Evolutionary conservation across 768 basidiomycete species (phyloP).

Genomic region (Trametes villosa): DNA sequence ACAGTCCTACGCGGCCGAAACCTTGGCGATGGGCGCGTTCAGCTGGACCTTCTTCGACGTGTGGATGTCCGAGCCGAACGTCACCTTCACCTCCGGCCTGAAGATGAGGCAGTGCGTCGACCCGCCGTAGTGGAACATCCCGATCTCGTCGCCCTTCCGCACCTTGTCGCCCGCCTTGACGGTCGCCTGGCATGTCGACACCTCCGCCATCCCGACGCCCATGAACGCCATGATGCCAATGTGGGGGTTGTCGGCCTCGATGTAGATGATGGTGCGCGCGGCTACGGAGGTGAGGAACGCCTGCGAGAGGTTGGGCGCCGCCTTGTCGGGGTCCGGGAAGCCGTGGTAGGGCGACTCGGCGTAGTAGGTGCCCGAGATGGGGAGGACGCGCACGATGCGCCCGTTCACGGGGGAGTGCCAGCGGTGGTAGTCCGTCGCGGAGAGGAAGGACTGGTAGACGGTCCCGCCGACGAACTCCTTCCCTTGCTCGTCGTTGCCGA

Average conservation of each 20-base stretch:
- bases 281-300: slow-evolving; percentile 50
- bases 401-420: slow-evolving; percentile 65
- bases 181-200: slow-evolving; percentile 59
- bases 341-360: slow-evolving; percentile 38
- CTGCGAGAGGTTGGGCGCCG: slow-evolving; percentile 34
- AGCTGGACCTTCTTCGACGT: slow-evolving; percentile 16
- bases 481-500: slow-evolving; percentile 45
- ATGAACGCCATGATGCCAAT: slow-evolving; percentile 65
- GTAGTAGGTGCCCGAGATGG: slow-evolving; percentile 57
- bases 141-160: slow-evolving; percentile 58
- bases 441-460: slow-evolving; percentile 62
- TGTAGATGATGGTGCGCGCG: slow-evolving; percentile 57
- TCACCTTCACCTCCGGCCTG: slow-evolving; percentile 34
- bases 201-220: slow-evolving; percentile 62
- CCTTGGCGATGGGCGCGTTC: slow-evolving; percentile 18
- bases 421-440: slow-evolving; percentile 59
- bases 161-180: slow-evolving; percentile 51
- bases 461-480: slow-evolving; percentile 53
- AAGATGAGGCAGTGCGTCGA: slow-evolving; percentile 56
- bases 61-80: neutral
- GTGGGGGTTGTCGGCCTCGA: slow-evolving; percentile 52
- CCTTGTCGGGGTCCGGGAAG: slow-evolving; percentile 33
- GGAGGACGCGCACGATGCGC: slow-evolving; percentile 42
- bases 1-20: neutral
- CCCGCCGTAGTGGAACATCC: slow-evolving; percentile 69